A percentile compares a stretch with the other conserved stretches of the same genome.
phyloP scores from a whole-genome alignment of 2,329 filamentous ascomycete genomes.

The Rhynchosporium agropyri region DNA sequence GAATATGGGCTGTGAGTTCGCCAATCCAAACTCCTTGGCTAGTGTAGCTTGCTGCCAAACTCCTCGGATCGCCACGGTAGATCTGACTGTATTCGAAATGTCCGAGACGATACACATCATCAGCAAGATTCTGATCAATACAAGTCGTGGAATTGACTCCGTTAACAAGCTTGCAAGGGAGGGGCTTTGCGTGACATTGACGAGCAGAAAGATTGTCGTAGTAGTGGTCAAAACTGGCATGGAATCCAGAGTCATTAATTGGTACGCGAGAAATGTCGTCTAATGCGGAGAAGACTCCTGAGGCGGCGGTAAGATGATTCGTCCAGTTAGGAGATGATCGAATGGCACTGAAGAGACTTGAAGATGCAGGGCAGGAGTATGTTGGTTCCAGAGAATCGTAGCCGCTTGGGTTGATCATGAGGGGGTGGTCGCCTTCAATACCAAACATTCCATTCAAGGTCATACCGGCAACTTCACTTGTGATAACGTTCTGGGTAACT shows the following conservation, averaged over 20 bases:
- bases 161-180: conserved; percentile 65
- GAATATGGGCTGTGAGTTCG: conserved; percentile 69
- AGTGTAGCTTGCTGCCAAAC: conserved; percentile 62
- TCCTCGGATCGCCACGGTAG: conserved; percentile 67
- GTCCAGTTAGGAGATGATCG: conserved; percentile 59
- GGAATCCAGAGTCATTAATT: conserved; percentile 61
- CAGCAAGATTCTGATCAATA: conserved; percentile 62
- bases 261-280: conserved; percentile 71
- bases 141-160: conserved; percentile 56
- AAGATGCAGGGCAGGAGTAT: conserved; percentile 64
- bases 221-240: conserved; percentile 77
- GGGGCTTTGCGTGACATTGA: conserved; percentile 72
- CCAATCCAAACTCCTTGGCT: conserved; percentile 74
- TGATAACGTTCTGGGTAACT: conserved; percentile 82
- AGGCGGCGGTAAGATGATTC: conserved; percentile 61
- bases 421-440: conserved; percentile 46
- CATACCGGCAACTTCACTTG: conserved; percentile 78
- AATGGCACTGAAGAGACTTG: conserved; percentile 48
- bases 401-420: conserved; percentile 52
- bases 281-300: conserved; percentile 58
- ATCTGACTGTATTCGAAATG: conserved; percentile 81
- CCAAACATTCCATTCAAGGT: conserved; percentile 71
- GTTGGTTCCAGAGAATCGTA: conserved; percentile 75
- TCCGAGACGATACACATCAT: conserved; percentile 74
- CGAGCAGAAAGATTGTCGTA: conserved; percentile 81